Evolutionary conservation across 2,329 filamentous ascomycete genomes (phyloP), one percentile per base, ranked within the genome.

Genomic region (Colletotrichum camelliae): DNA sequence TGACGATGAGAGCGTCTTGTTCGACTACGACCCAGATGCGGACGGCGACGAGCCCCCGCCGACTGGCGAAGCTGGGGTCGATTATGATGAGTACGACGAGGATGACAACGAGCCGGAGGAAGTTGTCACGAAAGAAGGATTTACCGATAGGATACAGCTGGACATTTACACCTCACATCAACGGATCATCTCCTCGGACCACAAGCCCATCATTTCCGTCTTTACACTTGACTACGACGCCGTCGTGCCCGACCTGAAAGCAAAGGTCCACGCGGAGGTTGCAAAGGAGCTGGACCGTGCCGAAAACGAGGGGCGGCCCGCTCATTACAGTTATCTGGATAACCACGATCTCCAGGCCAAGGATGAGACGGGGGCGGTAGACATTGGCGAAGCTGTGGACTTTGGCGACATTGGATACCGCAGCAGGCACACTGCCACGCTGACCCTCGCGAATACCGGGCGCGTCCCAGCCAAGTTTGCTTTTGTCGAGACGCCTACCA

Each of bases 361-460:
- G 52, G 61, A 60, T 12, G 39, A 75, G 5, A 16, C 65, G 8
- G 81, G 82, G 18, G 81, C 84, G 2, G 57, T 82, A 18, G 83
- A 87, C 35, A 84, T 88, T 24, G 85, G 86, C 78, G 87, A 93
- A 79, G 91, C 91, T 2, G 90, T 98, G 1, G 91, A 96, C 80
- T 97, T 98, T 82, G 96, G 96, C 1, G 87, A 93, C 5, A 87
- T 98, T 3, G 87, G 89, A 4, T 97, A 94, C 80, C 88, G 93
- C 52, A 90, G 93, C 75, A 90, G 88, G 9, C 91, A 94, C 79
- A 89, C 88, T 10, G 90, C 93, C 6, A 91, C 89, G 5, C 83
- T 98, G 58, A 98, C 96, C 0, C 91, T 99, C 71, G 97, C 97
- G 31, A 99, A 99, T 80, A 99, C 97, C 0, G 94, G 97, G 4